Base-by-base conservation (phyloP, 2,329 filamentous ascomycete genomes). In the Leptoxyphium fumago region DNA sequence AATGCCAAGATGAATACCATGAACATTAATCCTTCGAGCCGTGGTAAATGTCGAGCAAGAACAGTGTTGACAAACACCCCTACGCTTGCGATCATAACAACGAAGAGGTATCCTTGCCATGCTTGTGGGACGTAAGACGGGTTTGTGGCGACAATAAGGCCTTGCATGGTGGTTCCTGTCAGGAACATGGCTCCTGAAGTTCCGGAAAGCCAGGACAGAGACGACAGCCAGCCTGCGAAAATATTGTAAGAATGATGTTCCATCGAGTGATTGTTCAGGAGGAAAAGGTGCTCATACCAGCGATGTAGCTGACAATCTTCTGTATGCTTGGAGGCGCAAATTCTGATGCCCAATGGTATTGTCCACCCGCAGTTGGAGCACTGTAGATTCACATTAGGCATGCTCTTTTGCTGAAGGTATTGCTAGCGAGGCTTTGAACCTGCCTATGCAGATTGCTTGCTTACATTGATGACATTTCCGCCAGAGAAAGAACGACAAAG, bases 371-470 rank as follows among this genome's bases (percentile, higher is more conserved):
- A 4, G 51, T 63, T 52, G 3, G 51, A 48, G 10, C 39, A 30
- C 38, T 46, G 18, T 29, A 28, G 21, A n/a, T 10, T 9, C n/a
- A 32, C n/a, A n/a, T 32, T 32, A 32, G 29, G n/a, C 29, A n/a
- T n/a, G 29, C n/a, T 32, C 29, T 10, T n/a, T 32, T 32, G 29
- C 29, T 32, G 10, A 9, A 15, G 9, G 15, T 39, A 10, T 9
- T 17, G 14, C 63, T 64, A 11, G 63, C 64, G 28, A 59, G 56
- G 10, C 59, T 62, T 4, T 61, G 63, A 41, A 51, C n/a, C 51
- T 32, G 29, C 9, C 29, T n/a, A 32, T 32, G 9, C 29, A 32
- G n/a, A n/a, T n/a, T 32, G 29, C 29, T 32, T 41, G n/a, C 39
- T 41, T 26, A 41, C 52, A 55, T 55, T 14, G 11, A 14, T 9